Percentiles rank a stretch among this genome's conserved stretches.
These are phyloP conservation scores for Trichosporon sp. DNA, from an alignment of 1,284 basidiomycete genomes.

Conservation along the genomic window DNA sequence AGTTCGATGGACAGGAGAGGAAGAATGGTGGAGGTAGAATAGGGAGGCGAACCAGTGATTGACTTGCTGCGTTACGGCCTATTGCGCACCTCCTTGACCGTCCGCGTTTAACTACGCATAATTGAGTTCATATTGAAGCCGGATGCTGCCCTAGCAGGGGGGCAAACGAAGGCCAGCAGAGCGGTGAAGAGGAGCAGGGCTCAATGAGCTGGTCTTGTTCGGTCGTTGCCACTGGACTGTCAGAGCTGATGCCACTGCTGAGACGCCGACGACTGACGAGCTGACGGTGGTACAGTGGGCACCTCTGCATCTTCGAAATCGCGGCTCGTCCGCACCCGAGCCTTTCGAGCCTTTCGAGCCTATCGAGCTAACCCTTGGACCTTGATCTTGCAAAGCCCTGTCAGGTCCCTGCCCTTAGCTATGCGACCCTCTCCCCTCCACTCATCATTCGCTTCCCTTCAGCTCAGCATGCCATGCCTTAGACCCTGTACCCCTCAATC, in stretches of 20 bases:
- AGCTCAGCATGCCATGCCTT: background rate
- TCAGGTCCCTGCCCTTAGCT: background rate
- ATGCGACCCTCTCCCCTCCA: background rate
- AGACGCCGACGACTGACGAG: background rate
- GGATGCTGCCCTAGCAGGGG: too few species aligned
- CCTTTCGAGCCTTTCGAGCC: too few species aligned
- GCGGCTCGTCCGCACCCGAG: conserved; percentile 1
- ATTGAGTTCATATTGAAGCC: too few species aligned
- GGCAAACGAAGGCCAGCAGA: too few species aligned
- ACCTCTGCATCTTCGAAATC: background rate
- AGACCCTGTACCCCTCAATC: background rate
- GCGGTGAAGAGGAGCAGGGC: background rate
- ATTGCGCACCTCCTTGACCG: background rate
- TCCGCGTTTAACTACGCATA: too few species aligned
- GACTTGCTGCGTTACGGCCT: background rate
- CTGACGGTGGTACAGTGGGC: background rate
- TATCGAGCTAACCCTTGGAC: background rate
- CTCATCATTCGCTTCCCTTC: background rate
- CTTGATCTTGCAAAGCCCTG: background rate
- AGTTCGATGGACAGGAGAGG: background rate
- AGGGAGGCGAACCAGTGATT: background rate
- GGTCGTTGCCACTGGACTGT: background rate
- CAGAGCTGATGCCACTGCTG: background rate
- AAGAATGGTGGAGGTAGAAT: background rate
- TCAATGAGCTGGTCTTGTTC: background rate